Percentiles rank a stretch among this genome's conserved stretches.
Conservation (phyloP, 768 basidiomycete species). For the Amanita polypyramis region DNA sequence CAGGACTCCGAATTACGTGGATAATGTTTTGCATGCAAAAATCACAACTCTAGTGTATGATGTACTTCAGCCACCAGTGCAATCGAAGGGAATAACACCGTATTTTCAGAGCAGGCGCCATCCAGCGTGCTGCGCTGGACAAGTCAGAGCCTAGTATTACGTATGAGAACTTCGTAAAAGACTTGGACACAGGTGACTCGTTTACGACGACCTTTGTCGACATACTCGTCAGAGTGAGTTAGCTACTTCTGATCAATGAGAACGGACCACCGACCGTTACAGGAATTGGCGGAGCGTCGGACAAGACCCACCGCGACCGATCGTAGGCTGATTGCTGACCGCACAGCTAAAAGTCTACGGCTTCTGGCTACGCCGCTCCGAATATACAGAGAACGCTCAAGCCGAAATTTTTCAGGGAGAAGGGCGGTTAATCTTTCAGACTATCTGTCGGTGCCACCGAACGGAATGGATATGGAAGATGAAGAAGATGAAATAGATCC, state of each 20-base stretch:
- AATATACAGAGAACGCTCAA: constrained; percentile 35
- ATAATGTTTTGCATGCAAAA: constrained; percentile 66
- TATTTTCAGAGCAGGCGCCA: constrained; percentile 50
- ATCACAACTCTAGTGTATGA: constrained; percentile 70
- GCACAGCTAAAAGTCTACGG: constrained; percentile 54
- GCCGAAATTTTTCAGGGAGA: constrained; percentile 26
- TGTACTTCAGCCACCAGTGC: constrained; percentile 5
- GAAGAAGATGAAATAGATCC: constrained; percentile 56
- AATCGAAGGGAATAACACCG: constrained; percentile 2
- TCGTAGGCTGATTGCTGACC: constrained; percentile 53
- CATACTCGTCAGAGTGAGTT: constrained; percentile 64
- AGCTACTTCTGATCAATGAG: not conserved
- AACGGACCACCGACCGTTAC: not conserved
- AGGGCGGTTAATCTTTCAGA: constrained; percentile 36
- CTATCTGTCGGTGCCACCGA: constrained; percentile 40
- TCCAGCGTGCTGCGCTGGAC: constrained; percentile 59
- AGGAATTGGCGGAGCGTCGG: constrained; percentile 75
- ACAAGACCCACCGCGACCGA: constrained; percentile 42
- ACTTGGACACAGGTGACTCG: constrained; percentile 69
- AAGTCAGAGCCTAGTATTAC: constrained; percentile 52
- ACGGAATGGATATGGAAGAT: constrained; percentile 51
- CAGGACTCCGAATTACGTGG: constrained; percentile 66
- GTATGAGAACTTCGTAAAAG: constrained; percentile 68
- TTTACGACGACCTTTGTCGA: constrained; percentile 72
- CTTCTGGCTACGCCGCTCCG: constrained; percentile 42